Conservation (phyloP, 2,329 filamentous ascomycete genomes). For the Coniella lustricola region DNA sequence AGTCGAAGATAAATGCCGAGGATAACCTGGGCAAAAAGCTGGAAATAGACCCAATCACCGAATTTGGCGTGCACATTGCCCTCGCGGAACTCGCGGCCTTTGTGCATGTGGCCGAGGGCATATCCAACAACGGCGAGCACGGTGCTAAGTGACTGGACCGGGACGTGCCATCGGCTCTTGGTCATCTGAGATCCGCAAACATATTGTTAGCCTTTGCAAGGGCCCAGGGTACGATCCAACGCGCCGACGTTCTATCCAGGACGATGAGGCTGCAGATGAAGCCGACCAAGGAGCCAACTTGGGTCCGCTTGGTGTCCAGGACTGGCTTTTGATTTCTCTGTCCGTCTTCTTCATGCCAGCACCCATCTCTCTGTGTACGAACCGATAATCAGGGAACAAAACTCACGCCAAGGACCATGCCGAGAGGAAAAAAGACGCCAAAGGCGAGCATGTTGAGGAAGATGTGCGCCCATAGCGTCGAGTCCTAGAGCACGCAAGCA, state of each 20-base stretch:
- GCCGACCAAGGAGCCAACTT: no score
- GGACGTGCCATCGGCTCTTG: constrained; percentile 90
- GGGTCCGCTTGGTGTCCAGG: no score
- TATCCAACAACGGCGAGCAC: constrained; percentile 75
- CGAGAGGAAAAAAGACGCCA: constrained; percentile 85
- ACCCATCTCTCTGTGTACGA: background rate
- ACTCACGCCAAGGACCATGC: constrained; percentile 89
- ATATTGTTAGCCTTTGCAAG: background rate
- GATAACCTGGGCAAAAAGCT: constrained; percentile 68
- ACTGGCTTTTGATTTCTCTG: no score
- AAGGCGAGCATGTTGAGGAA: constrained; percentile 80
- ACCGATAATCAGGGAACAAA: background rate
- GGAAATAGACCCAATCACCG: constrained; percentile 71
- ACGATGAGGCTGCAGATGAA: no score
- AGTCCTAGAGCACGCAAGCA: constrained; percentile 47
- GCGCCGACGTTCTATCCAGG: no score
- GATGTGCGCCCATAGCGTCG: constrained; percentile 89
- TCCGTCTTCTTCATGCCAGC: no score
- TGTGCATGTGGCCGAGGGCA: constrained; percentile 85
- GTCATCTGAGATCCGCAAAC: constrained; percentile 54
- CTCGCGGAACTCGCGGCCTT: constrained; percentile 74
- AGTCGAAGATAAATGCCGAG: constrained; percentile 83
- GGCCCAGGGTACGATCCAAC: no score
- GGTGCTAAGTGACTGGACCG: constrained; percentile 70
- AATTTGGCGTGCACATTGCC: constrained; percentile 75